Conservation (phyloP, 1,284 basidiomycete genomes). For the Ganoderma lingzhi region DNA sequence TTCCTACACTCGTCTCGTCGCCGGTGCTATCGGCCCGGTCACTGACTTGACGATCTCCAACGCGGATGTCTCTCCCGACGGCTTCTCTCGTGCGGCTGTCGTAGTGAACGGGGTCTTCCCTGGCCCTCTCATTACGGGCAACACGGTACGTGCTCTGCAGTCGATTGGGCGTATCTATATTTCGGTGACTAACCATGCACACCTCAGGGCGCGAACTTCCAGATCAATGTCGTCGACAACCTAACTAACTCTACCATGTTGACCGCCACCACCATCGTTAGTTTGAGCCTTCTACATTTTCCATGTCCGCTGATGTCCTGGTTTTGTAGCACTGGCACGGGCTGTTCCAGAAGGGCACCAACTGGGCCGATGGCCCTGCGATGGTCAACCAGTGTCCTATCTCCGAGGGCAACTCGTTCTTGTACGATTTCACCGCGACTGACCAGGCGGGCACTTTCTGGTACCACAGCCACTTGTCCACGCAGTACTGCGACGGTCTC, state of each 20-base stretch:
- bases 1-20: constrained; percentile 13
- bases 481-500: constrained; percentile 45
- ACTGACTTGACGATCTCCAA: constrained; percentile 32
- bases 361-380: constrained; percentile 45
- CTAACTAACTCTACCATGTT: constrained; percentile 44
- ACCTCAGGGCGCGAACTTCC: constrained; percentile 41
- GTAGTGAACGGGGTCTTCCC: constrained; percentile 37
- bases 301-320: neutral
- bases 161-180: neutral
- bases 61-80: constrained; percentile 33
- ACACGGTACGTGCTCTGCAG: constrained; percentile 28
- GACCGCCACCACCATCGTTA: constrained; percentile 46
- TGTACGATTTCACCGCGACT: constrained; percentile 47
- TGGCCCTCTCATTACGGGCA: constrained; percentile 36
- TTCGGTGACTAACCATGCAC: neutral
- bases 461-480: constrained; percentile 39
- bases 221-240: constrained; percentile 46
- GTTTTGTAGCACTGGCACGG: constrained; percentile 49
- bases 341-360: constrained; percentile 44
- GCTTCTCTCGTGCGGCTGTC: constrained; percentile 32
- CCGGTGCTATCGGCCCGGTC: constrained; percentile 28
- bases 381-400: constrained; percentile 62
- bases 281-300: constrained; percentile 9
- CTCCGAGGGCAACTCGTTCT: constrained; percentile 51
- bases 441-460: constrained; percentile 44